Evolutionary conservation across 2,329 filamentous ascomycete species (phyloP).

Genomic region (Hymenoscyphus salicellus): DNA sequence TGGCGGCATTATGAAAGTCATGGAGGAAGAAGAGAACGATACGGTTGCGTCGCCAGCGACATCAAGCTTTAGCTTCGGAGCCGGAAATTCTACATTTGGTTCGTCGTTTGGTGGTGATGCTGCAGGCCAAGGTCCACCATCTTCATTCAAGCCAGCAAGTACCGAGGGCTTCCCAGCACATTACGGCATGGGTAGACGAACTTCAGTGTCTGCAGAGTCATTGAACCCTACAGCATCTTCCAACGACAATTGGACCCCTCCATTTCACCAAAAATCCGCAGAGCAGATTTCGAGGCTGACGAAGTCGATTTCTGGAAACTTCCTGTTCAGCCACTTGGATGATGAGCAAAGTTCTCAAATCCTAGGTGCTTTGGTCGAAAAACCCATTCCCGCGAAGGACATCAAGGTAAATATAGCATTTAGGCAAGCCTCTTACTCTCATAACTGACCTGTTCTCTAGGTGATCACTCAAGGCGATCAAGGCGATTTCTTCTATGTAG

Average conservation of each 20-base stretch:
- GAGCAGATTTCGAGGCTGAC: slow-evolving; percentile 80
- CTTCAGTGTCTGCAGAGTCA: slow-evolving; percentile 94
- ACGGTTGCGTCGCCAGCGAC: slow-evolving; percentile 71
- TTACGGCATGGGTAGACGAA: slow-evolving; percentile 90
- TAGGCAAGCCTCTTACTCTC: not conserved
- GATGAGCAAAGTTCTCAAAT: slow-evolving; percentile 89
- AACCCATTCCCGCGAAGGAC: slow-evolving; percentile 88
- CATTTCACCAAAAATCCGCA: slow-evolving; percentile 74
- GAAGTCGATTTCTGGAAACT: slow-evolving; percentile 81
- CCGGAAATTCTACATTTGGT: slow-evolving; percentile 38
- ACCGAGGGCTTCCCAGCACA: slow-evolving; percentile 78
- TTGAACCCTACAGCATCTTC: slow-evolving; percentile 82
- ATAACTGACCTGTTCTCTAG: slow-evolving; percentile 42
- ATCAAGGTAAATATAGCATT: slow-evolving; percentile 53
- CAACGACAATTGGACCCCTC: slow-evolving; percentile 87
- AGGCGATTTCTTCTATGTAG: slow-evolving; percentile 96
- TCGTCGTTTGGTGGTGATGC: slow-evolving; percentile 46
- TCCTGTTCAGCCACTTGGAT: slow-evolving; percentile 90
- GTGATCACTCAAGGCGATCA: slow-evolving; percentile 95
- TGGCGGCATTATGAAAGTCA: slow-evolving; percentile 53
- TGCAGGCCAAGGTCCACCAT: slow-evolving; percentile 44
- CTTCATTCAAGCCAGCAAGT: slow-evolving; percentile 40
- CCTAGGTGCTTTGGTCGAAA: slow-evolving; percentile 86
- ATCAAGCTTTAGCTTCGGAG: slow-evolving; percentile 50
- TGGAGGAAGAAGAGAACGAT: slow-evolving; percentile 66